Evolutionary conservation across 2,329 filamentous ascomycete genomes (phyloP).

Genomic region (Mariannaea sp.): DNA sequence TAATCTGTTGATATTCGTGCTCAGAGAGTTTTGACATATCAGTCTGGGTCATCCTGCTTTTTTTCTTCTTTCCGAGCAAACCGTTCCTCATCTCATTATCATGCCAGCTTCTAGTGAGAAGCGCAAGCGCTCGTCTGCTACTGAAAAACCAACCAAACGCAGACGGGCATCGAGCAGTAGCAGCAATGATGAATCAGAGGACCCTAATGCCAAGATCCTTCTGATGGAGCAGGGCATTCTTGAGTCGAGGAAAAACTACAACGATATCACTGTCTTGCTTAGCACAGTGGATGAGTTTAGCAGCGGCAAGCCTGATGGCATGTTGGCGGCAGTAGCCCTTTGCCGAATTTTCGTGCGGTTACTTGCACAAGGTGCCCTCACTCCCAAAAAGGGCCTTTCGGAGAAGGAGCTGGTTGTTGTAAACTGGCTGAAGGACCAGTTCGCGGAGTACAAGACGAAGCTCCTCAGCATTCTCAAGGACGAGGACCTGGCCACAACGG

Average conservation of each 20-base stretch:
- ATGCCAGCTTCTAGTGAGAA: conserved; percentile 48
- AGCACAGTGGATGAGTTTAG: conserved; percentile 55
- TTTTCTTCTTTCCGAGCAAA: not conserved
- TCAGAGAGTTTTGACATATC: not conserved
- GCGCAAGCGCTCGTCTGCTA: conserved; percentile 55
- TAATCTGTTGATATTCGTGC: not conserved
- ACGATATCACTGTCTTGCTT: conserved; percentile 80
- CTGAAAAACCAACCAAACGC: conserved; percentile 56
- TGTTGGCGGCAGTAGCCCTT: conserved; percentile 77
- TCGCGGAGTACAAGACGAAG: conserved; percentile 70
- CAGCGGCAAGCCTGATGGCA: conserved; percentile 56
- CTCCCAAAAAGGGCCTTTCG: conserved; percentile 65
- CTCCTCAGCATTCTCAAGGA: conserved; percentile 66
- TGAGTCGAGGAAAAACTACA: conserved; percentile 88
- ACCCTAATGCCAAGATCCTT: conserved; percentile 69
- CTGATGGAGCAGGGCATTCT: conserved; percentile 79
- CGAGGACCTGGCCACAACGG: conserved; percentile 69
- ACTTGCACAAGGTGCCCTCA: conserved; percentile 73
- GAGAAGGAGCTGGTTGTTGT: conserved; percentile 77
- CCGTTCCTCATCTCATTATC: conserved; percentile 6
- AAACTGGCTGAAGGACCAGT: conserved; percentile 77
- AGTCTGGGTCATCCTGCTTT: not conserved
- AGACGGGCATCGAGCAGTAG: conserved; percentile 54
- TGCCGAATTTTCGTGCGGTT: conserved; percentile 86
- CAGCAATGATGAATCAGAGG: conserved; percentile 52